Evolutionary conservation across 2,329 filamentous ascomycete genomes (phyloP).

Genomic region (Phyllosticta citrichinensis): DNA sequence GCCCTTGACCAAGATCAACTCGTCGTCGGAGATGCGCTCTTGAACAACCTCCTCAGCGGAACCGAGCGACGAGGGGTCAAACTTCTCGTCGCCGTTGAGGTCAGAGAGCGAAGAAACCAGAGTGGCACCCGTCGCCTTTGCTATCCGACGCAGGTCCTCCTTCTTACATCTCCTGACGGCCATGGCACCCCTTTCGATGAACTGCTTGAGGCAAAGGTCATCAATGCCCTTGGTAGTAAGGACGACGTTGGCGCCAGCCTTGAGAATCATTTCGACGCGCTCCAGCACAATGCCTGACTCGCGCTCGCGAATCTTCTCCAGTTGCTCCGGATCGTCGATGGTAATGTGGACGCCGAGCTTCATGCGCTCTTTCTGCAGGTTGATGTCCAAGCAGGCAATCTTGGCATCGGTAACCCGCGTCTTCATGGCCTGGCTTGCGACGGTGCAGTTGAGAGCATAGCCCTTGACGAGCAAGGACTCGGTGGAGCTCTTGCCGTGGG

Average conservation of each 20-base stretch:
- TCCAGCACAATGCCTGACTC: slow-evolving; percentile 92
- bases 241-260: slow-evolving; percentile 91
- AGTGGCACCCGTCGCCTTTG: slow-evolving; percentile 89
- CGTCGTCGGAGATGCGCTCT: slow-evolving; percentile 96
- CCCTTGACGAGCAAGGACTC: slow-evolving; percentile 91
- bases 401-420: slow-evolving; percentile 88
- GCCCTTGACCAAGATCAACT: slow-evolving; percentile 94
- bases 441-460: slow-evolving; percentile 96
- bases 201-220: slow-evolving; percentile 86
- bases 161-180: slow-evolving; percentile 95
- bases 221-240: slow-evolving; percentile 98
- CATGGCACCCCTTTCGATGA: slow-evolving; percentile 92
- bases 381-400: slow-evolving; percentile 96
- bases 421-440: slow-evolving; percentile 95
- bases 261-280: slow-evolving; percentile 92
- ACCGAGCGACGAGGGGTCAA: slow-evolving; percentile 81
- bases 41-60: slow-evolving; percentile 94
- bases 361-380: slow-evolving; percentile 98
- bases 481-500: slow-evolving; percentile 82
- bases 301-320: slow-evolving; percentile 91
- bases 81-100: slow-evolving; percentile 93
- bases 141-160: slow-evolving; percentile 91
- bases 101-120: slow-evolving; percentile 90
- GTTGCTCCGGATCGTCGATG: slow-evolving; percentile 90
- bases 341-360: slow-evolving; percentile 98